These are phyloP conservation scores for Trametes gibbosa DNA, from an alignment of 768 basidiomycete species.

Conservation along the genomic window DNA sequence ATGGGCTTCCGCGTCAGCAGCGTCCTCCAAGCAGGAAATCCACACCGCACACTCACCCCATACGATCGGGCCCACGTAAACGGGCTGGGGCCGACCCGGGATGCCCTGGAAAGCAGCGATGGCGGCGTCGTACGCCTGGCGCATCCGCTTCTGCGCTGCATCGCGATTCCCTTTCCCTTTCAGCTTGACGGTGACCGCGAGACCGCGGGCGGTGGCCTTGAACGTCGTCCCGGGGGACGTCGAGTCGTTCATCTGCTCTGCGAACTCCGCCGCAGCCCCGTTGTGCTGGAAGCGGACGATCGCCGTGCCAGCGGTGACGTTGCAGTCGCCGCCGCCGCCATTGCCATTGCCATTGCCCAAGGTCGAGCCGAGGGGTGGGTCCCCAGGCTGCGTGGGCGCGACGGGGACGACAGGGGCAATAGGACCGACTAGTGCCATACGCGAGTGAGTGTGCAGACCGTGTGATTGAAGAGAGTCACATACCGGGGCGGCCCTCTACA, in stretches of 20 bases:
- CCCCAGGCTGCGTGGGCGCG: too few relatives aligned
- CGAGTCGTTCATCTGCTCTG: neutral
- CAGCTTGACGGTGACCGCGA: neutral
- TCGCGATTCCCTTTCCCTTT: neutral
- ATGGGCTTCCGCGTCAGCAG: neutral
- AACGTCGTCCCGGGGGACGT: neutral
- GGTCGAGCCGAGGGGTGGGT: too few relatives aligned
- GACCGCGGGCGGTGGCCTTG: neutral
- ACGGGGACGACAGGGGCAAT: too few relatives aligned
- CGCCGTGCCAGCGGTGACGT: neutral
- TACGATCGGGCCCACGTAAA: neutral
- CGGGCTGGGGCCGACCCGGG: neutral
- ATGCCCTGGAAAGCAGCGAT: neutral
- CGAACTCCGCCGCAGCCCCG: neutral
- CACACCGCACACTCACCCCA: neutral
- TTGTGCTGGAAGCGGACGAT: neutral
- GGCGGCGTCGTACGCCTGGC: neutral
- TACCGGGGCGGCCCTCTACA: neutral
- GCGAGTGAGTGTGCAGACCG: too few relatives aligned
- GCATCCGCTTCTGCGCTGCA: neutral
- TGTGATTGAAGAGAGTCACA: neutral
- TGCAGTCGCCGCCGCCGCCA: too few relatives aligned
- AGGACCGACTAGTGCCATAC: too few relatives aligned
- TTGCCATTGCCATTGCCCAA: too few relatives aligned
- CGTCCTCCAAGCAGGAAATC: neutral